Evolutionary conservation across 2,329 filamentous ascomycete species (phyloP).

Genomic region (Parastagonospora avenae): DNA sequence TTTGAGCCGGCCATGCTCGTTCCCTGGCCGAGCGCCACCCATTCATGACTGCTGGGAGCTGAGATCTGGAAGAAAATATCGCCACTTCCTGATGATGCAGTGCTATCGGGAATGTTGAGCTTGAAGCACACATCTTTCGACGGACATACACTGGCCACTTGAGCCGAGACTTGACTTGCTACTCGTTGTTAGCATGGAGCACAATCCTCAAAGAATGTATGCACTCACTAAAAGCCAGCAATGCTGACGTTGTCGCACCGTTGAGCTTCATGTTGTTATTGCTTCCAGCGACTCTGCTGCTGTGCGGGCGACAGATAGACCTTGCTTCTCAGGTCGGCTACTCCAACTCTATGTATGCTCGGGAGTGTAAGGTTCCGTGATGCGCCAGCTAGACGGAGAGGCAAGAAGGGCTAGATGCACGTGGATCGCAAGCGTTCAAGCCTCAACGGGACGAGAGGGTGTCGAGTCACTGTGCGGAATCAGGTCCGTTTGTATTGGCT

Average conservation of each 20-base stretch:
- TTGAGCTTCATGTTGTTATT: conserved; percentile 15
- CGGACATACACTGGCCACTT: conserved; percentile 37
- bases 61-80: conserved; percentile 65
- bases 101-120: conserved; percentile 60
- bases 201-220: neutral
- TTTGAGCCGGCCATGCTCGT: conserved; percentile 59
- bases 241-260: conserved; percentile 18
- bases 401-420: neutral
- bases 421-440: neutral
- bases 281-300: neutral
- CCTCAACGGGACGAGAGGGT: neutral
- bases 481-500: neutral
- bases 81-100: conserved; percentile 56
- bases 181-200: conserved; percentile 16
- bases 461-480: neutral
- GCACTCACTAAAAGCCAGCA: conserved; percentile 35
- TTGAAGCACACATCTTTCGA: conserved; percentile 51
- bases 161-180: conserved; percentile 36
- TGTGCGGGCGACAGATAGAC: no score
- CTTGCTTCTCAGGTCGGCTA: no score
- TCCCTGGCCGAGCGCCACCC: conserved; percentile 63
- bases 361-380: neutral
- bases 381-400: neutral
- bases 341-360: no score
- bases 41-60: conserved; percentile 59